A percentile compares a stretch with the other conserved stretches of the same genome.
phyloP scores from a whole-genome alignment of 73 alveolate genomes.

The Paramecium sexaurelia region DNA sequence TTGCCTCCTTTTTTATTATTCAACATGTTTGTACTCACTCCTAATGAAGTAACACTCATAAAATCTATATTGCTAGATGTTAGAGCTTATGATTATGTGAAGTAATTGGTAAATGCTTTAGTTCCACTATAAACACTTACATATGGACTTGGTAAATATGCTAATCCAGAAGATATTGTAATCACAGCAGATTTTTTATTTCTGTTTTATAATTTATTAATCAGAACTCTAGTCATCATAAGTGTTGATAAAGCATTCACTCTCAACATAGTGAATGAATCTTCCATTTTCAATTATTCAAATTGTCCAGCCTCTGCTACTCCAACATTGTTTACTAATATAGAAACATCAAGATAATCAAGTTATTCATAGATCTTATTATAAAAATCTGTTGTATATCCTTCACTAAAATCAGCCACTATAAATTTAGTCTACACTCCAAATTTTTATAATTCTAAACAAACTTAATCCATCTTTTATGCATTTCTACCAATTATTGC shows the following conservation, averaged over 20 bases:
- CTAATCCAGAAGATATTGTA: conserved; percentile 46
- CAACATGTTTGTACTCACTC: neutral
- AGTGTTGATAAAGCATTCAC: neutral
- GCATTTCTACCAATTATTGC: conserved; percentile 70
- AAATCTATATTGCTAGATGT: neutral
- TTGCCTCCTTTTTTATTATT: neutral
- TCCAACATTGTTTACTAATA: conserved; percentile 64
- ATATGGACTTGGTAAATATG: conserved; percentile 45
- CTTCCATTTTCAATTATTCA: neutral
- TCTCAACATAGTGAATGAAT: neutral
- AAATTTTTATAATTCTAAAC: neutral
- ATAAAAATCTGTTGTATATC: neutral
- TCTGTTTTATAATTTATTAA: neutral
- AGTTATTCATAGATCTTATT: conserved; percentile 11
- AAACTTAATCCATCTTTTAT: neutral
- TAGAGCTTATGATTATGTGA: conserved; percentile 9
- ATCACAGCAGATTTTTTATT: conserved; percentile 40
- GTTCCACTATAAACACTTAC: conserved; percentile 27
- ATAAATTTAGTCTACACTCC: neutral
- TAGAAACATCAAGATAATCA: conserved; percentile 47
- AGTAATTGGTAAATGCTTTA: conserved; percentile 32
- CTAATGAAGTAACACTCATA: neutral
- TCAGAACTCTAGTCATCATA: conserved; percentile 1
- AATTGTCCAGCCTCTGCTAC: neutral
- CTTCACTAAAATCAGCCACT: conserved; percentile 14